Base-by-base conservation (phyloP, 164 flowering plant genomes). In the Dillenia suffruticosa region DNA sequence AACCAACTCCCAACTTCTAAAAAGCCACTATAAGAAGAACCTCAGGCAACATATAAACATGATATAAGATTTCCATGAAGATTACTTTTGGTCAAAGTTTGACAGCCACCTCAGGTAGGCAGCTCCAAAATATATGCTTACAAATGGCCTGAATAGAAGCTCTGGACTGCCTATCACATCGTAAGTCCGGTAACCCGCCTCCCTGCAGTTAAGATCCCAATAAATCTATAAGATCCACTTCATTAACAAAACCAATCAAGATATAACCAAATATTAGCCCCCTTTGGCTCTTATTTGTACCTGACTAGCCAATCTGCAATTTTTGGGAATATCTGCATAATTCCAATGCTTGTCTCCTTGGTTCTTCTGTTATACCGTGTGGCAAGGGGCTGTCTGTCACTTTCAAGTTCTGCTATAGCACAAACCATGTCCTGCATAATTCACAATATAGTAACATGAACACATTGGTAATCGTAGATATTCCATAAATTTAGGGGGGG, bases 391-490 rank as follows among this genome's bases (percentile, higher is more conserved):
- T 83, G 87, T 66, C 97, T 77, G 61, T 79, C 85, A 79, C 97
- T 93, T 74, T 78, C 94, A 72, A 93, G 90, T 74, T 84, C 92
- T 53, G 92, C 88, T 68, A 90, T 74, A 46, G 96, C 92, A 76
- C 94, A 82, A 53, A 93, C 71, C 86, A 90, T 93, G 49, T 83
- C 92, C 98, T 90, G 82, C 58, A 69, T 50, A 63, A 46, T 44
- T 67, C 16, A 59, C 14, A 61, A 54, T 51, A 57, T 15, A 46
- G 26, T 52, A 46, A 49, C 40, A 4, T 32, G 40, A 32, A 32
- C 0, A 32, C 7, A 32, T 32, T 5, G 40, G 40, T 32, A 32
- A 32, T 26, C 32, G 2, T 26, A 26, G 32, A 26, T 26, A 32
- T 32, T 32, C 40, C 40, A 32, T 32, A 32, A 32, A 32, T 32